phyloP scores from a whole-genome alignment of 148 eudicot genomes.

The Pouteria glomerata region DNA sequence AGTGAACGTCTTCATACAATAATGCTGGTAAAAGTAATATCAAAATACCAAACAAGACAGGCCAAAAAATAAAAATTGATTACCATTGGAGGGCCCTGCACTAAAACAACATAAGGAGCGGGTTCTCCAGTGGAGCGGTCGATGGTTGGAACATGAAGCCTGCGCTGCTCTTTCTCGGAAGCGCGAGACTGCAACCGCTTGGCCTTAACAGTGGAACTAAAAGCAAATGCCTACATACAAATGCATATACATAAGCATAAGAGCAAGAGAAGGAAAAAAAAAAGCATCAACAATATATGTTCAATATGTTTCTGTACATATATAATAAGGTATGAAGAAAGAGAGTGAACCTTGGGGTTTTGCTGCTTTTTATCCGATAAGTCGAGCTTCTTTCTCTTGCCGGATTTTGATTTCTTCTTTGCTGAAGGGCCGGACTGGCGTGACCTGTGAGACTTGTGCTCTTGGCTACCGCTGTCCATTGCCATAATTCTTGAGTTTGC shows the following conservation, averaged over 20 bases:
- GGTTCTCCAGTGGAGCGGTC: conserved; percentile 75
- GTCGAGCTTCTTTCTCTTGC: conserved; percentile 26
- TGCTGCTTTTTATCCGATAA: conserved; percentile 25
- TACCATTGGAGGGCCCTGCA: conserved; percentile 93
- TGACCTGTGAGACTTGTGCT: conserved; percentile 56
- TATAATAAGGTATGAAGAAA: not conserved
- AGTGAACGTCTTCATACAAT: not conserved
- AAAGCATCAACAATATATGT: not conserved
- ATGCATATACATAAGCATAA: conserved; percentile 1
- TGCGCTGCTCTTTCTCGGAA: conserved; percentile 83
- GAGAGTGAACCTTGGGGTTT: conserved; percentile 65
- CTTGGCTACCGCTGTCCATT: conserved; percentile 19
- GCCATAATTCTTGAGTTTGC: no score
- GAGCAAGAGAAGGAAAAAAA: not conserved
- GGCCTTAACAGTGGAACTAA: conserved; percentile 67
- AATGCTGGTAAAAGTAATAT: no score
- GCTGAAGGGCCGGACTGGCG: conserved; percentile 64
- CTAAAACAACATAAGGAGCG: conserved; percentile 80
- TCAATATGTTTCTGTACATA: not conserved
- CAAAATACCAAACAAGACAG: not conserved
- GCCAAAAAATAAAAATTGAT: not conserved
- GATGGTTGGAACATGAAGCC: conserved; percentile 70
- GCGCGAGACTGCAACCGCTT: conserved; percentile 63
- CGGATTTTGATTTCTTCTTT: no score
- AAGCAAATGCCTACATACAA: conserved; percentile 81